These are phyloP conservation scores for Candida sphagnicola DNA, from an alignment of 805 yeast species.

Conservation along the genomic window DNA sequence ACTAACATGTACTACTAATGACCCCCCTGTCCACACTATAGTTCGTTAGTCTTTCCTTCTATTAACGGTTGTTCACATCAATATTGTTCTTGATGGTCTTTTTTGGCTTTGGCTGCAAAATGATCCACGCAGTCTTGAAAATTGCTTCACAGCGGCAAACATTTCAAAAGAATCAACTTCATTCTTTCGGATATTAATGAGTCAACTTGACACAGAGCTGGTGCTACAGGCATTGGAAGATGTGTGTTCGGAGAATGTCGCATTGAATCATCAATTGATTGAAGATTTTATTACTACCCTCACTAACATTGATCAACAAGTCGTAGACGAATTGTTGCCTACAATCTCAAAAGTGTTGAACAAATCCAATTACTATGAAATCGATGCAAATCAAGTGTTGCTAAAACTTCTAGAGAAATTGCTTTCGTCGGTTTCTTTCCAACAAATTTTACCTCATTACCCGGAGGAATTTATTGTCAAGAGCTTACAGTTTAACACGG, in stretches of 20 bases:
- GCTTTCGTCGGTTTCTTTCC: constrained; percentile 9
- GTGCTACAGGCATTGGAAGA: background rate
- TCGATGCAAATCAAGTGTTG: constrained; percentile 12
- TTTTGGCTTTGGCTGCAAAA: constrained; percentile 1
- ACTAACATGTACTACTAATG: no score
- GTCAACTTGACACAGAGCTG: background rate
- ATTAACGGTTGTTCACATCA: no score
- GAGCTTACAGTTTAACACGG: constrained; percentile 5
- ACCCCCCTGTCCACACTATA: no score
- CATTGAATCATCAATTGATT: constrained; percentile 4
- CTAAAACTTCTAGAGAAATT: constrained; percentile 12
- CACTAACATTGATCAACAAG: background rate
- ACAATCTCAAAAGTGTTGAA: constrained; percentile 11
- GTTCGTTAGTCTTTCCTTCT: no score
- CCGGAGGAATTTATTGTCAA: constrained; percentile 14
- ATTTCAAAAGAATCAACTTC: no score
- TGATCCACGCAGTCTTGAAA: no score
- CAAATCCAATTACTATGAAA: constrained; percentile 7
- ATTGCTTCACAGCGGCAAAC: no score
- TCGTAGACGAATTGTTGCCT: constrained; percentile 4
- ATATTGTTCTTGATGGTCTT: no score
- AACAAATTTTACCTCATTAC: constrained; percentile 12
- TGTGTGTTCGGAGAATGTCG: background rate
- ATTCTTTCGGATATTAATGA: background rate
- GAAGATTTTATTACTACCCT: constrained; percentile 4